phyloP scores from a whole-genome alignment of 768 basidiomycete species.

The Clitopilus hobsonii region DNA sequence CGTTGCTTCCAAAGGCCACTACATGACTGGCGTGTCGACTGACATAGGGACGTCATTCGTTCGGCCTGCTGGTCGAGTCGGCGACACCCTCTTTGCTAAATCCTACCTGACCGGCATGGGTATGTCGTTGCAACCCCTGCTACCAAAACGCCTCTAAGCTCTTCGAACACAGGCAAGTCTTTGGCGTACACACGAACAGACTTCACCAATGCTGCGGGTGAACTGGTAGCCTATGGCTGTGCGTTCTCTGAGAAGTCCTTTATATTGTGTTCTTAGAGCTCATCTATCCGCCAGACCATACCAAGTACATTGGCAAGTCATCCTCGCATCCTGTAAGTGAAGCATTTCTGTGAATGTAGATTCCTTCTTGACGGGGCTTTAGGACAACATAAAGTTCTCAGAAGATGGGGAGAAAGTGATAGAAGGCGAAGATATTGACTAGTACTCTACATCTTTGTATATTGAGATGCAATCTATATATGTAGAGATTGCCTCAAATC shows the following conservation, averaged over 20 bases:
- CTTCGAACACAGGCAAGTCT: slow-evolving; percentile 52
- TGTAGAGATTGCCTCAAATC: neutral
- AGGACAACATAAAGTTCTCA: slow-evolving; percentile 78
- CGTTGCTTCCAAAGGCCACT: slow-evolving; percentile 78
- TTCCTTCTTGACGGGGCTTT: too few relatives aligned
- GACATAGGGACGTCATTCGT: slow-evolving; percentile 80
- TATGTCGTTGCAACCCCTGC: slow-evolving; percentile 17
- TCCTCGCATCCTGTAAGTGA: slow-evolving; percentile 35
- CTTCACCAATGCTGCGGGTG: slow-evolving; percentile 59
- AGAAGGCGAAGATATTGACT: slow-evolving; percentile 55
- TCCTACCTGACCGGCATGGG: slow-evolving; percentile 71
- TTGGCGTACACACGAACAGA: slow-evolving; percentile 81
- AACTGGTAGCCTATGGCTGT: slow-evolving; percentile 82
- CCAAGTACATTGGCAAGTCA: slow-evolving; percentile 80
- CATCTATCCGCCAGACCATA: slow-evolving; percentile 53
- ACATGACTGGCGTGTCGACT: slow-evolving; percentile 84
- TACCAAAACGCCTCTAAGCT: neutral
- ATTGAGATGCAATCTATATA: neutral
- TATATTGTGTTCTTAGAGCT: slow-evolving; percentile 2
- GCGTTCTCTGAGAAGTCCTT: slow-evolving; percentile 20
- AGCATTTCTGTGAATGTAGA: neutral
- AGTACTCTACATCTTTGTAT: neutral
- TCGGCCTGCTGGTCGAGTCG: slow-evolving; percentile 66
- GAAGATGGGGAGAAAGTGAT: slow-evolving; percentile 70
- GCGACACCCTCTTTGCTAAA: slow-evolving; percentile 62